phyloP scores from a whole-genome alignment of 805 yeast genomes.

The Ogataea chonburiensis region DNA sequence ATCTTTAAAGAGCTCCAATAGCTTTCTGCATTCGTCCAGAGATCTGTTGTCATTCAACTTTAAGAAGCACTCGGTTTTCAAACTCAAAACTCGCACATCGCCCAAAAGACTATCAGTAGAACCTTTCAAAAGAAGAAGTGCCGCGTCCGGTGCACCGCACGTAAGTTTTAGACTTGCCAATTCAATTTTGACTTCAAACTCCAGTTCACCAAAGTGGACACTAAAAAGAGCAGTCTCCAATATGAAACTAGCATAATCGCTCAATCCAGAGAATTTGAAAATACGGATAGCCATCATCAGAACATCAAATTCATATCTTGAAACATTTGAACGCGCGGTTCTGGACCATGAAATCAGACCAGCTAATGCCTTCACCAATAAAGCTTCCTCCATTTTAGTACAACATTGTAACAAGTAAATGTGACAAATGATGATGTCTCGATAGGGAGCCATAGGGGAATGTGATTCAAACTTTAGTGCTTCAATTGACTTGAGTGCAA shows the following conservation, averaged over 20 bases:
- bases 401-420: conserved; percentile 24
- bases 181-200: conserved; percentile 5
- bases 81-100: conserved; percentile 19
- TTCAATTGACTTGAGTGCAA: conserved; percentile 23
- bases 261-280: conserved; percentile 26
- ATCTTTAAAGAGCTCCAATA: conserved; percentile 30
- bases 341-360: conserved; percentile 12
- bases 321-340: conserved; percentile 5
- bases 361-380: conserved; percentile 12
- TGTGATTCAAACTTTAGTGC: conserved; percentile 17
- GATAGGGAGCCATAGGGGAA: conserved; percentile 14
- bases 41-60: conserved; percentile 21
- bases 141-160: conserved; percentile 12
- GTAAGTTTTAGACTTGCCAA: conserved; percentile 6
- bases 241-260: conserved; percentile 14
- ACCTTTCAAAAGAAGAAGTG: conserved; percentile 7
- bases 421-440: conserved; percentile 25
- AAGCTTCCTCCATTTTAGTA: conserved; percentile 9
- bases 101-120: conserved; percentile 21
- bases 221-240: conserved; percentile 10
- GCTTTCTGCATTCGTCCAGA: conserved; percentile 25
- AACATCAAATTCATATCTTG: conserved; percentile 34
- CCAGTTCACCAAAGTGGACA: conserved; percentile 4
- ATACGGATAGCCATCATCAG: conserved; percentile 24
- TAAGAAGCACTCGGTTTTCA: conserved; percentile 34